Base-by-base conservation (phyloP, 2,329 filamentous ascomycete genomes). In the Bipolaris cookei region DNA sequence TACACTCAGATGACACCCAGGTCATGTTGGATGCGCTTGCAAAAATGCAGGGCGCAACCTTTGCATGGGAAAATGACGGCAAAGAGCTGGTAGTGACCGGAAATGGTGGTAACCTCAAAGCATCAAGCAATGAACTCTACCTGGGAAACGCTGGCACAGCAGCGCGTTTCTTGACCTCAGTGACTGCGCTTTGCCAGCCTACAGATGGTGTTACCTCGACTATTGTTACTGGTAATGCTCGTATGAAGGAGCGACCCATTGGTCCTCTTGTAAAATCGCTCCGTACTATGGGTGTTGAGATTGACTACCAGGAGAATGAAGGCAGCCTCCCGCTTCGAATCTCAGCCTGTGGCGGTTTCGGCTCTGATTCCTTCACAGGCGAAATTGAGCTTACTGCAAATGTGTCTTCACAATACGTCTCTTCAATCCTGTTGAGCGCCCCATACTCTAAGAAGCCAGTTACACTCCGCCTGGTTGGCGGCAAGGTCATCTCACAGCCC, bases 321-420 rank as follows among this genome's bases (percentile, higher is more conserved):
- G 87, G 90, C 62, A 96, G 93, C 74, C 81, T 99, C 39, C 95
- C 95, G 0, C 80, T 99, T 11, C 86, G 88, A 56, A 89, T 99
- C 48, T 85, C 89, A 60, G 92, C 95, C 4, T 75, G 73, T 35
- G 68, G 73, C 4, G 75, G 71, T 4, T 77, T 77, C 43, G 90
- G 90, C 21, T 89, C 88, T 45, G 94, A 93, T 3, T 89, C 59
- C 0, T 76, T 76, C 54, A 68, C 93, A 53, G 95, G 95, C 35
- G 83, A 90, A 25, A 97, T 99, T 67, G 90, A 96, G 74, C 84
- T 99, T 54, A 92, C 93, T 10, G 95, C 95, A 0, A 98, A 95
- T 39, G 90, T 98, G 14, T 99, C 95, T 7, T 98, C 95, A n/a
- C 95, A 99, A 78, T 99, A 98, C 73, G 95, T 99, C 35, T 98